Percentiles rank a stretch among this genome's conserved stretches.
These are phyloP conservation scores for Alternaria brassicae DNA, from an alignment of 2,329 filamentous ascomycete genomes.

Conservation along the genomic window DNA sequence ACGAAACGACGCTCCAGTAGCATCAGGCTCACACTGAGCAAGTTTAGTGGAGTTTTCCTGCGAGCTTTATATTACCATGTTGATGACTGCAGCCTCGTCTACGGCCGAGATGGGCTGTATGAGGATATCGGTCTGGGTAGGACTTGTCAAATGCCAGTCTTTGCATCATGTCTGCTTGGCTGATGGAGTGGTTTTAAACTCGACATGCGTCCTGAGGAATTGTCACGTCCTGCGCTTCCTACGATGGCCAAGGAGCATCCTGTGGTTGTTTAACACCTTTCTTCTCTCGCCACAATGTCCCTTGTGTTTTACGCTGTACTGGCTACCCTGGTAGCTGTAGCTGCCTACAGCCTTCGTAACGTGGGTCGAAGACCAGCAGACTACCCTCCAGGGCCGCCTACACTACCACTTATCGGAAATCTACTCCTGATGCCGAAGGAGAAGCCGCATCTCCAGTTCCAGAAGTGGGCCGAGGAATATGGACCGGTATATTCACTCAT, in stretches of 20 bases:
- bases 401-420: conserved; percentile 61
- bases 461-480: conserved; percentile 62
- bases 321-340: background rate
- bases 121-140: no score
- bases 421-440: conserved; percentile 57
- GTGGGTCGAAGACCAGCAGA: conserved; percentile 42
- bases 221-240: background rate
- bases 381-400: conserved; percentile 61
- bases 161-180: background rate
- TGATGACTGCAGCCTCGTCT: background rate
- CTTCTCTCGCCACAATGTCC: conserved; percentile 2
- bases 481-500: conserved; percentile 61
- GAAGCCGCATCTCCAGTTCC: conserved; percentile 56
- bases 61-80: background rate
- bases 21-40: background rate
- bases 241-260: background rate
- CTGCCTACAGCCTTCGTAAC: conserved; percentile 13
- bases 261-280: background rate
- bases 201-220: background rate
- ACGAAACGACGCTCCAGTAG: background rate
- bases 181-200: background rate
- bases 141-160: background rate
- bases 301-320: background rate
- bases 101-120: background rate
- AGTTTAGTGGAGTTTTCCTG: background rate